These are phyloP conservation scores for Fraxinus americana DNA, from an alignment of 257 asterid species.

Conservation along the genomic window DNA sequence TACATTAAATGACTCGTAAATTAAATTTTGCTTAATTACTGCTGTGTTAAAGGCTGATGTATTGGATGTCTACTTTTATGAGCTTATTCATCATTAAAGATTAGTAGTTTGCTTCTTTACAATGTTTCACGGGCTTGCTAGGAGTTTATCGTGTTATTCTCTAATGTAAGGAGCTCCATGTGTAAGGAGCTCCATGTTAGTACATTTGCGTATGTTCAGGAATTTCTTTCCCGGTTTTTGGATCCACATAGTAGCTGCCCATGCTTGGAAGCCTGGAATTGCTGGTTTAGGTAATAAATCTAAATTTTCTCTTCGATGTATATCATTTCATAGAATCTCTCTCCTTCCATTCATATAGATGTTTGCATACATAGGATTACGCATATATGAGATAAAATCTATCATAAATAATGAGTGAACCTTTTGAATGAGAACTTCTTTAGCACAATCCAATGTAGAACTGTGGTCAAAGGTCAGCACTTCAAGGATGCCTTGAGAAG, in stretches of 20 bases:
- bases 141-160: not conserved
- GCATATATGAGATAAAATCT: not conserved
- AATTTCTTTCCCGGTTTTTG: not conserved
- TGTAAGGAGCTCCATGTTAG: not conserved
- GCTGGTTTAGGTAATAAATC: constrained; percentile 1
- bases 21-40: not conserved
- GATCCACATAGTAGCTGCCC: not conserved
- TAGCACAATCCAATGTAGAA: not conserved
- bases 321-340: not conserved
- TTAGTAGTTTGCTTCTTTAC: not conserved
- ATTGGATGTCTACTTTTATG: not conserved
- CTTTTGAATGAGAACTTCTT: not conserved
- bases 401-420: not conserved
- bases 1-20: not conserved
- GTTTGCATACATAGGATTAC: not conserved
- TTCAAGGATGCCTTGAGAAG: not conserved
- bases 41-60: not conserved
- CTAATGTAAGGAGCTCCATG: not conserved
- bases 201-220: not conserved
- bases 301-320: not conserved
- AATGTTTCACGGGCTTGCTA: not conserved
- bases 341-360: not conserved
- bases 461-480: not conserved
- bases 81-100: not conserved
- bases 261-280: not conserved